These are phyloP conservation scores for Linnemannia zychae DNA, from an alignment of 192 early-diverging fungal genomes.

Conservation along the genomic window DNA sequence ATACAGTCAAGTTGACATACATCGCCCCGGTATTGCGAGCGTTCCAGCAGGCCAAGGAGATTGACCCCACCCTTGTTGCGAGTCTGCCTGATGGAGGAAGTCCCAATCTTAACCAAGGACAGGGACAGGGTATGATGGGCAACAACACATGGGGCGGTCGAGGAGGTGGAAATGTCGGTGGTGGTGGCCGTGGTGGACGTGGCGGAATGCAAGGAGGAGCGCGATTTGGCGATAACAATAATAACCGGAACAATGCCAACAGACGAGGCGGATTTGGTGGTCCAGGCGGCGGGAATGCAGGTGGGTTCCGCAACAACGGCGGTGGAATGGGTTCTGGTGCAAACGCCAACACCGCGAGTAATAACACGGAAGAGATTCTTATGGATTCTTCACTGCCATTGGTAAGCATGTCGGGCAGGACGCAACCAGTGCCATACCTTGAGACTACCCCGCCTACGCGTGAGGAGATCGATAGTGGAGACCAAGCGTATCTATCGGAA, in stretches of 20 bases:
- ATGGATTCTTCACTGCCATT: slow-evolving; percentile 10
- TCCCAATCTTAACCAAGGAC: background rate
- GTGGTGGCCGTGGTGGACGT: slow-evolving; percentile 17
- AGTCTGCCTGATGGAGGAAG: background rate
- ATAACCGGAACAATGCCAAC: slow-evolving; percentile 11
- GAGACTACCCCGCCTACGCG: slow-evolving; percentile 39
- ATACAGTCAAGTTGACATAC: slow-evolving; percentile 40
- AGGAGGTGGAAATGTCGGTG: slow-evolving; percentile 16
- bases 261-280: slow-evolving; percentile 30
- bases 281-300: background rate
- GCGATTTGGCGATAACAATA: slow-evolving; percentile 9
- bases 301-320: background rate
- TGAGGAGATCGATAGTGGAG: slow-evolving; percentile 34
- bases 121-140: background rate
- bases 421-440: slow-evolving; percentile 44
- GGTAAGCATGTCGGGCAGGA: slow-evolving; percentile 46
- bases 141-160: background rate
- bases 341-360: background rate
- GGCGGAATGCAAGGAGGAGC: slow-evolving; percentile 11
- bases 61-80: background rate
- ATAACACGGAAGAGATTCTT: background rate
- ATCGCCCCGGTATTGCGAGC: slow-evolving; percentile 22
- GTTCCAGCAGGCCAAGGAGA: background rate
- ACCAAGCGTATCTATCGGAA: slow-evolving; percentile 40
- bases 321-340: background rate